Evolutionary conservation across 164 flowering plant species (phyloP).

Genomic region (Kingdonia uniflora): DNA sequence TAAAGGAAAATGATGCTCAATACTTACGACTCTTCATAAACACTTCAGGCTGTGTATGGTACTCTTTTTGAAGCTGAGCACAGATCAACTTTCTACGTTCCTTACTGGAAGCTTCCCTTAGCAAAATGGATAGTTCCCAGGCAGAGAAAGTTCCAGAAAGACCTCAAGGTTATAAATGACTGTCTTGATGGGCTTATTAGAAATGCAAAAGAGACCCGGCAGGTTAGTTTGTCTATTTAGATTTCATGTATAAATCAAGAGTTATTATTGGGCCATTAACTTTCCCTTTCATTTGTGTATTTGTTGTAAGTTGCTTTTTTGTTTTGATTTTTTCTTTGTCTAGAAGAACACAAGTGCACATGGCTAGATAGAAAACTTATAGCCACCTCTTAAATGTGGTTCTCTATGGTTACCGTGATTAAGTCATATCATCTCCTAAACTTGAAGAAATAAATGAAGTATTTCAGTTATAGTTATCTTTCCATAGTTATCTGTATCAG

Average conservation of each 20-base stretch:
- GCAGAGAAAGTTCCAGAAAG: slow-evolving; percentile 75
- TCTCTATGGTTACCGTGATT: no score
- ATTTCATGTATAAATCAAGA: no score
- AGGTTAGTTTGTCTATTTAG: slow-evolving; percentile 38
- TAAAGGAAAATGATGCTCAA: no score
- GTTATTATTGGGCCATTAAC: no score
- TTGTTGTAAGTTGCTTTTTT: background rate
- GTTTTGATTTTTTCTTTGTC: no score
- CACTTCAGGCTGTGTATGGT: slow-evolving; percentile 86
- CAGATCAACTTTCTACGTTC: slow-evolving; percentile 90
- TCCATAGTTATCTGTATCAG: no score
- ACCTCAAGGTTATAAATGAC: slow-evolving; percentile 76
- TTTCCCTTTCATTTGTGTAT: background rate
- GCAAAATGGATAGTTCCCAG: slow-evolving; percentile 88
- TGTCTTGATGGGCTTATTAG: slow-evolving; percentile 88
- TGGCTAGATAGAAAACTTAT: no score
- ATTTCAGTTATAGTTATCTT: no score
- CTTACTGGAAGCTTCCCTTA: slow-evolving; percentile 90
- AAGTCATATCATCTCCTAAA: no score
- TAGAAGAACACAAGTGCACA: no score
- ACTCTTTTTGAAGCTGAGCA: slow-evolving; percentile 99
- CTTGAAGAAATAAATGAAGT: no score
- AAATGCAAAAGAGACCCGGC: slow-evolving; percentile 89
- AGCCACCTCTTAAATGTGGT: background rate
- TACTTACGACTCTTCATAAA: background rate